Percentiles rank a stretch among this genome's conserved stretches.
Evolutionary conservation across 768 basidiomycete species (phyloP).

Genomic region (Trametes gibbosa): DNA sequence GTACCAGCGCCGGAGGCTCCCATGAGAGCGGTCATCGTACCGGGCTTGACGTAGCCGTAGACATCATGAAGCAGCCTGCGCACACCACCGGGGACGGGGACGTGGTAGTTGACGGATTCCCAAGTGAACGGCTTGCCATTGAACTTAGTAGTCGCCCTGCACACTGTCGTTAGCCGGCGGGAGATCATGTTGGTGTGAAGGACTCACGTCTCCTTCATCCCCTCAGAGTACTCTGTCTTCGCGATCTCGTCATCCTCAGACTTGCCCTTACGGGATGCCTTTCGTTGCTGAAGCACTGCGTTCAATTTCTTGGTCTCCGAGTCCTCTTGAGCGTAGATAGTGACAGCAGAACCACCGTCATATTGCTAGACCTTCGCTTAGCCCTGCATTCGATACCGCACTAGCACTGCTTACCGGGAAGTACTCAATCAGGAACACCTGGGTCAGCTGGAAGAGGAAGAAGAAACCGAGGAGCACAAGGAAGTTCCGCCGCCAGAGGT

Average conservation of each 20-base stretch:
- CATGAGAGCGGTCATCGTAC: constrained; percentile 87
- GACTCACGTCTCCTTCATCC: constrained; percentile 16
- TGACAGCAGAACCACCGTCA: constrained; percentile 44
- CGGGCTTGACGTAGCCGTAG: constrained; percentile 79
- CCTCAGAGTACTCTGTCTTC: background rate
- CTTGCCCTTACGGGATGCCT: constrained; percentile 31
- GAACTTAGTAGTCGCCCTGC: constrained; percentile 2
- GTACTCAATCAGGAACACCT: constrained; percentile 64
- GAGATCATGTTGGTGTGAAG: background rate
- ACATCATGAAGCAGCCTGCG: constrained; percentile 70
- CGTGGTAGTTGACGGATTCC: constrained; percentile 74
- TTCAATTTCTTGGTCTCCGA: constrained; percentile 54
- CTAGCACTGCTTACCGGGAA: constrained; percentile 45
- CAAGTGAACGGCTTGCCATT: constrained; percentile 71
- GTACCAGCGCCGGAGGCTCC: constrained; percentile 76
- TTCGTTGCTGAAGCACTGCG: constrained; percentile 49
- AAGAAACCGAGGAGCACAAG: constrained; percentile 71
- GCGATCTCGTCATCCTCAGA: constrained; percentile 8
- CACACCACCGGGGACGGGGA: constrained; percentile 62
- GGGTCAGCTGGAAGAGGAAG: constrained; percentile 64
- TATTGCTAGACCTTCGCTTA: constrained; percentile 40
- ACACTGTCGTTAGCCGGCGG: background rate
- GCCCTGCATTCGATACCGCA: background rate
- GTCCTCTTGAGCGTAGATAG: constrained; percentile 61
- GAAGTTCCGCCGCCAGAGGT: constrained; percentile 69